Evolutionary conservation across 2,329 filamentous ascomycete genomes (phyloP).

Genomic region (Xylaria sp.): DNA sequence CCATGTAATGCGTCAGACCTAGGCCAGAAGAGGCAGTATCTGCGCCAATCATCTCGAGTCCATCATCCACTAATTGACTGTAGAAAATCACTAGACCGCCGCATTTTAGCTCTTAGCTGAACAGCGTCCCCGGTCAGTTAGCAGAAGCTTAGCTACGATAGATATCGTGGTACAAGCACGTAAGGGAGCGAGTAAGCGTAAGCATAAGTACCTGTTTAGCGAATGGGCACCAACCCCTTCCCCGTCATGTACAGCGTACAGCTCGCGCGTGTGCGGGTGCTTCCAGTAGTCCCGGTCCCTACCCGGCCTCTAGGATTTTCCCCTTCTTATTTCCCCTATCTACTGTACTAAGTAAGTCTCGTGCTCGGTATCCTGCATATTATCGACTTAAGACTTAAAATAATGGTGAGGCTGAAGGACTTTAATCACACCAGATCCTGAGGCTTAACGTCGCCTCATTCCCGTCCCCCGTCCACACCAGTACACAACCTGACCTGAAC

Average conservation of each 20-base stretch:
- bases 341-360: not conserved
- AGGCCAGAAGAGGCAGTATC: conserved; percentile 1
- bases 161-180: no score
- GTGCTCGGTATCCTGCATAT: not conserved
- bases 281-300: not conserved
- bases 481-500: not conserved
- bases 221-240: no score
- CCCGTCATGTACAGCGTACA: no score
- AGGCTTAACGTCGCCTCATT: conserved; percentile 37
- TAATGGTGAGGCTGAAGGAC: conserved; percentile 39
- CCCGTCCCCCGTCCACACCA: not conserved
- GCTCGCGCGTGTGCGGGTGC: no score
- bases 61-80: not conserved
- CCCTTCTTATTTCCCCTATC: not conserved
- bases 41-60: not conserved
- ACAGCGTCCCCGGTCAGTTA: no score
- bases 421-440: conserved; percentile 28
- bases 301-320: conserved; percentile 16
- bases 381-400: not conserved
- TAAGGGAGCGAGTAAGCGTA: no score
- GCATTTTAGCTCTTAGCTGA: no score
- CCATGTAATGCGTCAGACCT: not conserved
- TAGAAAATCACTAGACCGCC: no score
- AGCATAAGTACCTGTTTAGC: no score
- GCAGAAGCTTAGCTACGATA: no score